These are phyloP conservation scores for Aspergillus taichungensis DNA, from an alignment of 495 filamentous ascomycete species.

Conservation along the genomic window DNA sequence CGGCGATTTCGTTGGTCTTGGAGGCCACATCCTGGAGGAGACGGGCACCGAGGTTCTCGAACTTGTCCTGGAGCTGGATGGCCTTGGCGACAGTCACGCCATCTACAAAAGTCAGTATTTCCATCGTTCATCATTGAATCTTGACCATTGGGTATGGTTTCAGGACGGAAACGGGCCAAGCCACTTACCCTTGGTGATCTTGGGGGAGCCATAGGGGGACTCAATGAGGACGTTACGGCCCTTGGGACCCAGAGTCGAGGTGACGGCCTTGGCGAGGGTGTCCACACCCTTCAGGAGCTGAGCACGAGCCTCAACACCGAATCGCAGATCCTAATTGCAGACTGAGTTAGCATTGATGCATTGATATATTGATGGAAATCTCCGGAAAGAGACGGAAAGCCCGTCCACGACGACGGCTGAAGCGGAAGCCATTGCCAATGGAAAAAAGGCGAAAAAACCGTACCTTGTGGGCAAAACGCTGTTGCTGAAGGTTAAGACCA, in stretches of 20 bases:
- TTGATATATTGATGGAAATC: constrained; percentile 1
- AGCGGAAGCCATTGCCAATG: not conserved
- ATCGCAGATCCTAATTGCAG: constrained; percentile 76
- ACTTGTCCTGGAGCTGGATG: constrained; percentile 93
- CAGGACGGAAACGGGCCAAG: constrained; percentile 1
- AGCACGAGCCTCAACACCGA: constrained; percentile 90
- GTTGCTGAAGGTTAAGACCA: constrained; percentile 64
- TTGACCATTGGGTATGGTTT: not conserved
- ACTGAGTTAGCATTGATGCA: constrained; percentile 15
- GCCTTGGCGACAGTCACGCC: constrained; percentile 92
- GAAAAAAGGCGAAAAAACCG: constrained; percentile 19
- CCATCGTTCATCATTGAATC: not conserved
- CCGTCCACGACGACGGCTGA: constrained; percentile 3
- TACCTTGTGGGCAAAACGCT: constrained; percentile 93
- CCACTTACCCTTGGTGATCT: constrained; percentile 92
- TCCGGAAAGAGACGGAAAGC: constrained; percentile 15
- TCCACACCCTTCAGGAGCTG: constrained; percentile 89
- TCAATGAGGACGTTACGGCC: constrained; percentile 97
- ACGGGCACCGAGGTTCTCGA: constrained; percentile 96
- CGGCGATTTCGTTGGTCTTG: constrained; percentile 98
- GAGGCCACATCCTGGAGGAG: constrained; percentile 96
- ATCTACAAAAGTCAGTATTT: constrained; percentile 48
- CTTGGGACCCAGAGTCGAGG: constrained; percentile 95
- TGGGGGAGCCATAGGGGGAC: constrained; percentile 93
- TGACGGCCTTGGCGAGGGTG: constrained; percentile 91